These are phyloP conservation scores for Madurella mycetomatis DNA, from an alignment of 2,329 filamentous ascomycete genomes.

Conservation along the genomic window DNA sequence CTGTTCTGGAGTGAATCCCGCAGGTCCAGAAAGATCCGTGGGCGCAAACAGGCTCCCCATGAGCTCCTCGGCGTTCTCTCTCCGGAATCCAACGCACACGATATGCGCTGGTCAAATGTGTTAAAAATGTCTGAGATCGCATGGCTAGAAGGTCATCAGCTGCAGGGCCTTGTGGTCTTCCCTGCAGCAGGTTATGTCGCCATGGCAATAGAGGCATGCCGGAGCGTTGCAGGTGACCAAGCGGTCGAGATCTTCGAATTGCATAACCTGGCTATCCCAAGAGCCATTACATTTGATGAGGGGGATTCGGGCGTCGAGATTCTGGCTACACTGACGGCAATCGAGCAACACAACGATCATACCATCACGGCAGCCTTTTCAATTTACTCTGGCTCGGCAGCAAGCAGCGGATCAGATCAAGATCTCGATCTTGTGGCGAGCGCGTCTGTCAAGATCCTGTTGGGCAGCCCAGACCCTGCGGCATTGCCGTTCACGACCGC, in stretches of 20 bases:
- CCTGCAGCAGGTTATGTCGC: slow-evolving; percentile 42
- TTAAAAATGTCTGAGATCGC: slow-evolving; percentile 11
- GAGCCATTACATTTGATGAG: slow-evolving; percentile 12
- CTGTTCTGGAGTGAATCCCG: background rate
- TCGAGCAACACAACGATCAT: background rate
- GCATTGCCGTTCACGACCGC: background rate
- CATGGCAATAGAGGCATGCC: slow-evolving; percentile 41
- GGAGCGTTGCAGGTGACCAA: slow-evolving; percentile 13
- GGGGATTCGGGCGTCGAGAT: slow-evolving; percentile 11
- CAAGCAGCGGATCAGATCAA: background rate
- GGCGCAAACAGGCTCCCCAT: slow-evolving; percentile 15
- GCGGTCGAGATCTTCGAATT: slow-evolving; percentile 2
- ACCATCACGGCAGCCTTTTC: slow-evolving; percentile 1
- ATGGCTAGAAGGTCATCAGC: slow-evolving; percentile 38
- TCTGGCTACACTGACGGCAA: slow-evolving; percentile 1
- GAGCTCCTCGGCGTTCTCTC: slow-evolving; percentile 22
- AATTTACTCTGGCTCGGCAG: slow-evolving; percentile 2
- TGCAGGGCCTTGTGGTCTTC: slow-evolving; percentile 38
- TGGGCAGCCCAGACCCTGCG: background rate
- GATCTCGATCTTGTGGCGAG: slow-evolving; percentile 1
- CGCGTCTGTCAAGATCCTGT: background rate
- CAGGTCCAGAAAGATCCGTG: background rate
- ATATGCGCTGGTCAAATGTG: slow-evolving; percentile 17
- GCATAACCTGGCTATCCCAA: slow-evolving; percentile 18
- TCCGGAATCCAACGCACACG: background rate